phyloP scores from a whole-genome alignment of 768 basidiomycete species.

The Clathrus columnatus region DNA sequence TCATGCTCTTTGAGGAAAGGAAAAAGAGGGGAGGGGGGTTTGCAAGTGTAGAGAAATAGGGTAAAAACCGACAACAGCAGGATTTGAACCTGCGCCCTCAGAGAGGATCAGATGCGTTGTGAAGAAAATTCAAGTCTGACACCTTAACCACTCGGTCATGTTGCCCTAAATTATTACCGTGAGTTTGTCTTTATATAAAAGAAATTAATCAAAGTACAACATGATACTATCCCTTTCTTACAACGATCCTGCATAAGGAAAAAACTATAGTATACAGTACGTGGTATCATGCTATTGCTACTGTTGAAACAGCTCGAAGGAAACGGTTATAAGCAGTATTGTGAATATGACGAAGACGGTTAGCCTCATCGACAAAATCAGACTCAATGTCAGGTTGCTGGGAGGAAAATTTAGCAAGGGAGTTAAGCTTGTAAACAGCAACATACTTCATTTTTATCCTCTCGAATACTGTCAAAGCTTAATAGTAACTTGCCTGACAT shows the following conservation, averaged over 20 bases:
- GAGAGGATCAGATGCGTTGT: not conserved
- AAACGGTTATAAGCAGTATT: slow-evolving; percentile 59
- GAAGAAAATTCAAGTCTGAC: not conserved
- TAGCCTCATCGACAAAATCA: slow-evolving; percentile 44
- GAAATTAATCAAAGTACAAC: no score
- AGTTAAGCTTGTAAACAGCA: not conserved
- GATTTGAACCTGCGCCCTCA: slow-evolving; percentile 2
- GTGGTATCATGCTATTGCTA: not conserved
- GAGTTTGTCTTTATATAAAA: no score
- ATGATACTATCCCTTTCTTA: not conserved
- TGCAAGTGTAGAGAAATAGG: not conserved
- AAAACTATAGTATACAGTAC: not conserved
- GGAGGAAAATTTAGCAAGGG: slow-evolving; percentile 2
- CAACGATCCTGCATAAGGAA: not conserved
- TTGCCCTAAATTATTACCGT: no score
- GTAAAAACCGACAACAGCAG: not conserved
- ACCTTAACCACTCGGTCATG: slow-evolving; percentile 5
- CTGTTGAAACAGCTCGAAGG: slow-evolving; percentile 21
- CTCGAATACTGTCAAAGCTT: slow-evolving; percentile 50
- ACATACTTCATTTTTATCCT: slow-evolving; percentile 44
- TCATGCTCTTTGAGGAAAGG: no score
- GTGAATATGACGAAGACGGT: slow-evolving; percentile 54
- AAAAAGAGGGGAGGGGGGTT: no score
- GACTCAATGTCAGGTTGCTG: slow-evolving; percentile 38
- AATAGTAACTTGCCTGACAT: slow-evolving; percentile 60